phyloP scores from a whole-genome alignment of 1,284 basidiomycete species.

The Malassezia furfur region DNA sequence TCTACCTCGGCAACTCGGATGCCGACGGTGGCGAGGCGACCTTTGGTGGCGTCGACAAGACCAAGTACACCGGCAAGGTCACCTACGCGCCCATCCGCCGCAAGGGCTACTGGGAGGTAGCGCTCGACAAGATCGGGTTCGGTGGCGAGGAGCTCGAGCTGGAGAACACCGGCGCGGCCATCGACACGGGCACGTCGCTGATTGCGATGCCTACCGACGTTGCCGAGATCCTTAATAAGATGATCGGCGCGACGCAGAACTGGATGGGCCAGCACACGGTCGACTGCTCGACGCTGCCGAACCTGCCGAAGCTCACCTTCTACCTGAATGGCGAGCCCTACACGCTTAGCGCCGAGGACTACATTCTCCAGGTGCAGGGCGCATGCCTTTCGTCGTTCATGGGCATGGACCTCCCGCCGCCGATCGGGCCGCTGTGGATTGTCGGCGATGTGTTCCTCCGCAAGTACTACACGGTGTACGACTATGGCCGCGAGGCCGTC shows the following conservation, averaged over 20 bases:
- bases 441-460: slow-evolving; percentile 59
- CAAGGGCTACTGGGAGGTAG: slow-evolving; percentile 81
- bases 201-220: slow-evolving; percentile 87
- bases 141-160: slow-evolving; percentile 69
- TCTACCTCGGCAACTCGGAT: slow-evolving; percentile 81
- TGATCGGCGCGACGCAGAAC: slow-evolving; percentile 52
- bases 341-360: slow-evolving; percentile 72
- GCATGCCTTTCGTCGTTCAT: slow-evolving; percentile 92
- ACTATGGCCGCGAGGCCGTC: slow-evolving; percentile 71
- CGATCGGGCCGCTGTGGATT: slow-evolving; percentile 82
- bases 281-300: slow-evolving; percentile 73
- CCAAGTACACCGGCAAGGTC: slow-evolving; percentile 72
- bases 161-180: slow-evolving; percentile 70
- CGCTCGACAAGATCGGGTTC: slow-evolving; percentile 50
- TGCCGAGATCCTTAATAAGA: slow-evolving; percentile 93
- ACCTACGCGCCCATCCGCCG: slow-evolving; percentile 82
- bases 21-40: slow-evolving; percentile 82
- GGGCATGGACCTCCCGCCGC: slow-evolving; percentile 80
- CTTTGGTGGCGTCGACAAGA: slow-evolving; percentile 81
- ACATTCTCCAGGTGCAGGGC: slow-evolving; percentile 75
- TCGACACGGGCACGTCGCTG: slow-evolving; percentile 70
- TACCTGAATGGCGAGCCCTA: slow-evolving; percentile 55
- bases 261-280: slow-evolving; percentile 52
- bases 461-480: slow-evolving; percentile 89
- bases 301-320: slow-evolving; percentile 78